phyloP scores from a whole-genome alignment of 768 basidiomycete species.

The Trichaptum fuscoviolaceum region DNA sequence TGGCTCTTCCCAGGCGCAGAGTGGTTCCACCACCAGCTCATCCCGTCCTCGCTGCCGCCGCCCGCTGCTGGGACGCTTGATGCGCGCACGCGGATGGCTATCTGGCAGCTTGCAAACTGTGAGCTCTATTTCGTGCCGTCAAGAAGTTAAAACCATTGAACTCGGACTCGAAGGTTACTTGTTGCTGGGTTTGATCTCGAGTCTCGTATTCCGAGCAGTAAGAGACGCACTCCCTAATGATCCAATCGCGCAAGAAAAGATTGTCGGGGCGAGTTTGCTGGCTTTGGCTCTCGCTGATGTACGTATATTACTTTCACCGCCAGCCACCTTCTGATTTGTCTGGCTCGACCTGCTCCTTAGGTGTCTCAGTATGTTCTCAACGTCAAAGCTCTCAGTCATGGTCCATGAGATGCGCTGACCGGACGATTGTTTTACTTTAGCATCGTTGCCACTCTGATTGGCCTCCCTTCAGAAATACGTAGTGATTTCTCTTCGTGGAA shows the following conservation, averaged over 20 bases:
- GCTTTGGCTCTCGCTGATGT: conserved; percentile 71
- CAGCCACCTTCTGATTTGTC: conserved; percentile 2
- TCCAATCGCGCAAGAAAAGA: conserved; percentile 59
- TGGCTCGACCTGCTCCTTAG: conserved; percentile 28
- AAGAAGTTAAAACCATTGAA: background rate
- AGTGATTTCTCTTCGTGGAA: conserved; percentile 57
- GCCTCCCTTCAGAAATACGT: conserved; percentile 51
- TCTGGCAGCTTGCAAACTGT: conserved; percentile 70
- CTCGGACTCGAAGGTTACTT: conserved; percentile 45
- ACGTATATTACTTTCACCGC: conserved; percentile 22
- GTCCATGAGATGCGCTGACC: conserved; percentile 6
- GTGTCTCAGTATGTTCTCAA: conserved; percentile 50
- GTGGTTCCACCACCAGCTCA: conserved; percentile 65
- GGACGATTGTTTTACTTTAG: conserved; percentile 29
- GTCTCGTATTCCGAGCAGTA: conserved; percentile 61
- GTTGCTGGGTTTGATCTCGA: conserved; percentile 57
- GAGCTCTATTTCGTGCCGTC: conserved; percentile 15
- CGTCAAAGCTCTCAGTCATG: conserved; percentile 1
- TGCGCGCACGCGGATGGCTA: conserved; percentile 49
- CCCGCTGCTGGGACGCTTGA: conserved; percentile 32
- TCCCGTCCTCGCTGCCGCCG: conserved; percentile 38
- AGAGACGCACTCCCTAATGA: conserved; percentile 53
- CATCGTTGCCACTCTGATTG: conserved; percentile 49
- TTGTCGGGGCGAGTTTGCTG: conserved; percentile 56
- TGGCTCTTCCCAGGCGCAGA: conserved; percentile 55